phyloP scores from a whole-genome alignment of 257 asterid genomes.

The Solanum ossicruentum region DNA sequence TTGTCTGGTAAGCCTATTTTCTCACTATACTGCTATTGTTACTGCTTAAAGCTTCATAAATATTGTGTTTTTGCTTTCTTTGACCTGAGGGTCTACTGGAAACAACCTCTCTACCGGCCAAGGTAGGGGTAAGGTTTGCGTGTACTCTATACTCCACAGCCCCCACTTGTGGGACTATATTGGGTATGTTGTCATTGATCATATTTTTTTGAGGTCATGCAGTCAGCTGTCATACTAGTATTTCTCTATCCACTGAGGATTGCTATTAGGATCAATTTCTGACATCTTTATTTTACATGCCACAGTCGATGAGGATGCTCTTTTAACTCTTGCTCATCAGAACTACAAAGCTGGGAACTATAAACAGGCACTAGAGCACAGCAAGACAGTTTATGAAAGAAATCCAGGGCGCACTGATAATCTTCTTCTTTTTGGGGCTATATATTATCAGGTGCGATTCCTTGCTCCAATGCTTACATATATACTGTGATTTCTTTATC shows the following conservation, averaged over 20 bases:
- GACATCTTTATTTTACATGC: slow-evolving; percentile 3
- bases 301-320: slow-evolving; percentile 78
- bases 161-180: background rate
- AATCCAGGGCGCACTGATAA: slow-evolving; percentile 83
- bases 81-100: background rate
- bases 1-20: background rate
- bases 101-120: background rate
- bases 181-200: background rate
- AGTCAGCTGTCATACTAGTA: background rate
- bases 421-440: slow-evolving; percentile 91
- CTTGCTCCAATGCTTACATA: background rate
- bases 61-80: background rate
- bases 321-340: slow-evolving; percentile 83
- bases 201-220: background rate
- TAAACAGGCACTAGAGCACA: slow-evolving; percentile 82
- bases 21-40: background rate
- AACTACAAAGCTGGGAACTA: slow-evolving; percentile 79
- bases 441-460: slow-evolving; percentile 71
- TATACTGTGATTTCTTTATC: background rate
- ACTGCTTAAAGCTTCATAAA: background rate
- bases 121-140: background rate
- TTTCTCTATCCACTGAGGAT: background rate
- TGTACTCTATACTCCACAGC: background rate
- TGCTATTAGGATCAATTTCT: background rate
- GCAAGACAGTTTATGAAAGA: slow-evolving; percentile 80